A percentile compares a stretch with the other conserved stretches of the same genome.
Conservation (phyloP, 202 grass and related monocot species). For the Carex sylvatica region DNA sequence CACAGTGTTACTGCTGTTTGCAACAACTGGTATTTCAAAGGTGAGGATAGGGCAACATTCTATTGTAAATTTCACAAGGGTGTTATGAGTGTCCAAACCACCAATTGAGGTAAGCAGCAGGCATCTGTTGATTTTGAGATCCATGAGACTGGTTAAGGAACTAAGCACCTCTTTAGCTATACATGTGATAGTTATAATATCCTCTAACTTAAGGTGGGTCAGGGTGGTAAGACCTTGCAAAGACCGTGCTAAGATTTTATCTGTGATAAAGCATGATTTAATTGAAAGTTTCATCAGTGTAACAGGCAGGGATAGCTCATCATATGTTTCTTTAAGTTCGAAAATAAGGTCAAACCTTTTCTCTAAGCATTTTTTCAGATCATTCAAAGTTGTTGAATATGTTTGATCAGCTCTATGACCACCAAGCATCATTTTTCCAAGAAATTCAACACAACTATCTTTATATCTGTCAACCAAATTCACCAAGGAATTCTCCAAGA, state of each 20-base stretch:
- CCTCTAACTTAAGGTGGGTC: background rate
- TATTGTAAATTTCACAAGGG: background rate
- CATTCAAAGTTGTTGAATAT: background rate
- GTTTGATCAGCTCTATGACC: background rate
- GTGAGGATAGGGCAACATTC: no score
- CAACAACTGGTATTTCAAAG: no score
- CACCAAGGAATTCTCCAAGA: no score
- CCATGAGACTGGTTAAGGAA: background rate
- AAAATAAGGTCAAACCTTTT: background rate
- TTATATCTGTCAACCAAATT: fast-evolving
- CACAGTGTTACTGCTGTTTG: no score
- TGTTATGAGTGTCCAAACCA: background rate
- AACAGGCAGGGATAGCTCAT: background rate
- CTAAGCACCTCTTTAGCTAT: background rate
- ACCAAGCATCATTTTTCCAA: background rate
- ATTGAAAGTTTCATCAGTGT: background rate
- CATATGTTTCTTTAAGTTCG: background rate
- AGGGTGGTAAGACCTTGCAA: background rate
- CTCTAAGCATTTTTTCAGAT: background rate
- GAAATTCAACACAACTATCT: no score
- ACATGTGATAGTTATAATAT: background rate
- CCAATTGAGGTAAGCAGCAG: background rate
- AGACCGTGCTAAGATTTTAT: background rate
- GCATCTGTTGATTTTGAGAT: background rate
- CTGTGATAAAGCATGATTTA: background rate